These are phyloP conservation scores for Phalaenopsis hybrid DNA, from an alignment of 116 monocot genomes.

Conservation along the genomic window DNA sequence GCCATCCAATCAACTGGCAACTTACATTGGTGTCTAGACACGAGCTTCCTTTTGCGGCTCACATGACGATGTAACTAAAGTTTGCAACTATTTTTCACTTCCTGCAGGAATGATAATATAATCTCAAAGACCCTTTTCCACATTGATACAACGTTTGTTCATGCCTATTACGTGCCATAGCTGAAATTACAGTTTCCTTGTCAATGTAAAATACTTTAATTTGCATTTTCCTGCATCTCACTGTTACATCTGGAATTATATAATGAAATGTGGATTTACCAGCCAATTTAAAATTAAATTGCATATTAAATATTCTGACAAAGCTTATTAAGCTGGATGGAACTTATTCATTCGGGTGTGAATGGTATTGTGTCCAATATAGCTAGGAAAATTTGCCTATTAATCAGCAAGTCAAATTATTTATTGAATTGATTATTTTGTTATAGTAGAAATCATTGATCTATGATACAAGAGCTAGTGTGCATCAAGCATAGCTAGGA, in stretches of 20 bases:
- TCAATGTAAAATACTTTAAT: not conserved
- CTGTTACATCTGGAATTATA: not conserved
- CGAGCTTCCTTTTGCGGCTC: not conserved
- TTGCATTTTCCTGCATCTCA: not conserved
- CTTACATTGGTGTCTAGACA: not conserved
- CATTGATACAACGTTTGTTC: not conserved
- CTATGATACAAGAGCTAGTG: not conserved
- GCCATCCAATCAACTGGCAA: not conserved
- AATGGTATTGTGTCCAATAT: not conserved
- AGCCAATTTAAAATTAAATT: not conserved
- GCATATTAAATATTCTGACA: not conserved
- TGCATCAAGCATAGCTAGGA: not conserved
- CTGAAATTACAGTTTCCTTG: not conserved
- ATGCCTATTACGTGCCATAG: not conserved
- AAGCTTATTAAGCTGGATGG: not conserved
- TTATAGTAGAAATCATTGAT: not conserved
- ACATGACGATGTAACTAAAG: not conserved
- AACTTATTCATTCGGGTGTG: not conserved
- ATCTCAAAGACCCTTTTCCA: not conserved
- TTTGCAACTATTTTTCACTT: not conserved
- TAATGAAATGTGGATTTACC: not conserved
- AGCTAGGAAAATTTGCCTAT: not conserved
- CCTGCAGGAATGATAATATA: not conserved
- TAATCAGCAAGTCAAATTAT: not conserved
- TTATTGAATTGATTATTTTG: not conserved